These are phyloP conservation scores for Vinca minor DNA, from an alignment of 257 asterid species.

Conservation along the genomic window DNA sequence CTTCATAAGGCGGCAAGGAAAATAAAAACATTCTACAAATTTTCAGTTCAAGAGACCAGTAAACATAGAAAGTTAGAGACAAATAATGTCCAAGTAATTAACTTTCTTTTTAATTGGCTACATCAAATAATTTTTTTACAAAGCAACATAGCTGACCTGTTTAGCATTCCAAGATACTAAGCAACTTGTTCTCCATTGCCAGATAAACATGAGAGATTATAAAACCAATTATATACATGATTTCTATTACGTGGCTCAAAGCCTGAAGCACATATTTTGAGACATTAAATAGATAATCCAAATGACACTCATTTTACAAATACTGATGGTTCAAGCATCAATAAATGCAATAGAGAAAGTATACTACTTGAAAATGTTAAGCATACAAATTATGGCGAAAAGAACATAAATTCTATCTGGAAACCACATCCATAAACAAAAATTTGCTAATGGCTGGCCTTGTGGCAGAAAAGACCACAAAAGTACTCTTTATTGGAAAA, in stretches of 20 bases:
- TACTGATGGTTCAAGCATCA: background rate
- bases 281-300: background rate
- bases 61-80: background rate
- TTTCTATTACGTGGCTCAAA: background rate
- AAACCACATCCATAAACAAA: background rate
- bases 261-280: background rate
- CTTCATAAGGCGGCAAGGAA: background rate
- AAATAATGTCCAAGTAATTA: background rate
- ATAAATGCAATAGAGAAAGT: background rate
- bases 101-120: background rate
- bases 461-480: background rate
- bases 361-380: background rate
- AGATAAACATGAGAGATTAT: background rate
- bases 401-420: background rate
- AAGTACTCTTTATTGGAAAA: background rate
- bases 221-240: background rate
- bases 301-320: background rate
- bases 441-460: background rate
- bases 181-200: constrained; percentile 4
- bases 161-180: background rate
- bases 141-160: background rate
- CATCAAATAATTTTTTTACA: background rate
- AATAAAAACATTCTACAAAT: background rate
- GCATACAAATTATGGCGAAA: background rate
- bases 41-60: constrained; percentile 5